phyloP scores from a whole-genome alignment of 2,329 filamentous ascomycete species.

The Xylariaceae sp. region DNA sequence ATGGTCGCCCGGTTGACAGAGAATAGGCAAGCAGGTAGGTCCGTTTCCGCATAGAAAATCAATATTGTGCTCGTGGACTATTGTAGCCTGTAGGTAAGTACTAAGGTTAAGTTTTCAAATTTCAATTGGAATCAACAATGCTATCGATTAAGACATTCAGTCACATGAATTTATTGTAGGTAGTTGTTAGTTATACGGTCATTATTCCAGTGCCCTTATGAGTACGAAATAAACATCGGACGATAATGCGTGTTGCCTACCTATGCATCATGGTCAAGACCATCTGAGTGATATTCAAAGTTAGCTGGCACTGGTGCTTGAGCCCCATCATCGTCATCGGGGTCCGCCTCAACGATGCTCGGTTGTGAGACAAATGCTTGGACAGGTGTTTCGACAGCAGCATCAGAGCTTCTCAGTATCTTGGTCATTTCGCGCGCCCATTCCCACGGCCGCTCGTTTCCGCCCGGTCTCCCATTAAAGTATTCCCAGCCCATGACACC shows the following conservation, averaged over 20 bases:
- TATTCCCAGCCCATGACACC: conserved; percentile 88
- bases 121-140: too few species aligned
- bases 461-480: conserved; percentile 65
- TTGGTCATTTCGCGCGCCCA: conserved; percentile 64
- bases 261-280: conserved; percentile 21
- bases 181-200: too few species aligned
- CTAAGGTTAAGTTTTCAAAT: too few species aligned
- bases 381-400: neutral
- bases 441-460: conserved; percentile 57
- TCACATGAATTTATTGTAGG: too few species aligned
- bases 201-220: neutral
- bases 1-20: too few species aligned
- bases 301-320: conserved; percentile 14
- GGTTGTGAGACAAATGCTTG: neutral
- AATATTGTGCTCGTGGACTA: too few species aligned
- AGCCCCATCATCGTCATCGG: conserved; percentile 14
- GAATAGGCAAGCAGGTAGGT: too few species aligned
- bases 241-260: neutral
- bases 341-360: conserved; percentile 14
- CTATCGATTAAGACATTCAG: too few species aligned
- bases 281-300: conserved; percentile 28
- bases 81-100: too few species aligned
- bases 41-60: too few species aligned
- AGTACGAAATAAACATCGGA: neutral
- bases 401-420: conserved; percentile 22